phyloP scores from a whole-genome alignment of 2,329 filamentous ascomycete species.

The Diplocarpon rosae region DNA sequence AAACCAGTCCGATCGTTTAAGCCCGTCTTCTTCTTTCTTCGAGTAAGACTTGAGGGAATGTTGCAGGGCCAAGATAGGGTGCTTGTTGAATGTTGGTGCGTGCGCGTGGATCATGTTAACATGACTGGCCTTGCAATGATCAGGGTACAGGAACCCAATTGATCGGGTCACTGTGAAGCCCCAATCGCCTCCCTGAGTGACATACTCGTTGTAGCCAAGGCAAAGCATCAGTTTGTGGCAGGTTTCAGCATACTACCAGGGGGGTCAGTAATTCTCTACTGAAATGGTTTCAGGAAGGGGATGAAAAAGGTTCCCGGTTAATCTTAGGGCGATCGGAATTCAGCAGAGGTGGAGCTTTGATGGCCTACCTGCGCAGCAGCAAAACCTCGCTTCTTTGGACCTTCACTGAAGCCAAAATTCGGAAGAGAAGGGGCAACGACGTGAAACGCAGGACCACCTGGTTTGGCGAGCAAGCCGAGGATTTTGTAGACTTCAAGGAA shows the following conservation, averaged over 20 bases:
- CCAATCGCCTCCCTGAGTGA: constrained; percentile 60
- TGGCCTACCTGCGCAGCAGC: constrained; percentile 34
- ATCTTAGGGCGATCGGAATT: too few species aligned
- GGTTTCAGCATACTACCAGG: constrained; percentile 42
- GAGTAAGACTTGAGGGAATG: constrained; percentile 44
- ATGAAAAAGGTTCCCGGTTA: too few species aligned
- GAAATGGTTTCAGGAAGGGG: too few species aligned
- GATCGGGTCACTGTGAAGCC: constrained; percentile 53
- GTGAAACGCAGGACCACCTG: constrained; percentile 37
- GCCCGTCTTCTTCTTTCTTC: constrained; percentile 32
- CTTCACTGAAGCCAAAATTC: constrained; percentile 38
- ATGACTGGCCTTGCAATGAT: constrained; percentile 47
- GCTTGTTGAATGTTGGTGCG: constrained; percentile 37
- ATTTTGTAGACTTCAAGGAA: constrained; percentile 57
- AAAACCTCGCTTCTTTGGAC: constrained; percentile 40
- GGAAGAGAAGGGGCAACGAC: constrained; percentile 48
- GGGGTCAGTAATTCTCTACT: too few species aligned
- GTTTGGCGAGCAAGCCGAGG: constrained; percentile 36
- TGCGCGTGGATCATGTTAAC: constrained; percentile 44
- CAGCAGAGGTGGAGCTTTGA: too few species aligned
- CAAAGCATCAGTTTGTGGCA: constrained; percentile 58
- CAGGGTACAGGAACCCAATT: constrained; percentile 48
- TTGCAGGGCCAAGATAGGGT: constrained; percentile 47
- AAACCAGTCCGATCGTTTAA: constrained; percentile 48
- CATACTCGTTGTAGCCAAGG: constrained; percentile 53